Base-by-base conservation (phyloP, 1,284 basidiomycete species). In the Naganishia sp. region DNA sequence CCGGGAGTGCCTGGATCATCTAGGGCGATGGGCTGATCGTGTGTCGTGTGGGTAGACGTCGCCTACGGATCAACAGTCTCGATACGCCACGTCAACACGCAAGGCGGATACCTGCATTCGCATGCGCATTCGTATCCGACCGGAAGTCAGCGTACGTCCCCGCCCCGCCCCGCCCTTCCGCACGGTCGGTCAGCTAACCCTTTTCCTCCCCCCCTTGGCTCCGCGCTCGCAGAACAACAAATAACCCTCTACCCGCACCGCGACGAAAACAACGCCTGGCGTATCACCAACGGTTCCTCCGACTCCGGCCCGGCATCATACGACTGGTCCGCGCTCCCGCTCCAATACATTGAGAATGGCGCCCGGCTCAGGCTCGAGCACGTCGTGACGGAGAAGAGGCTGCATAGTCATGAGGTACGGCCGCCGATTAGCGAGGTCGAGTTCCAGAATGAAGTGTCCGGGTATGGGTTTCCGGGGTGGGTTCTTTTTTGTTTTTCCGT, bases 401-500 rank as follows among this genome's bases (percentile, higher is more conserved):
- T 99, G 5, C 96, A 99, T 82, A 94, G 91, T 55, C 96, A 99
- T 80, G 94, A 97, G 72, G 81, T 90, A 71, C 88, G 95, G 45
- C 92, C 96, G 3, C 94, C 94, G 16, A 87, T 99, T n/a, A 94
- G 91, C 55, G 95, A 99, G 67, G 93, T 96, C 63, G 96, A 99
- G 73, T 99, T 97, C 83, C 96, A 99, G 82, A 95, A 98, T 75
- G 96, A 99, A 78, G 94, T 98, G 0, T 95, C 94, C 1, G 93
- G 83, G 0, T 99, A 99, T 74, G 96, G 96, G 3, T 88, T 91
- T 81, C 81, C 87, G 1, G 89, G 87, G n/a, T 96, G 46, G 68
- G 73, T 69, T 16, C 25, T 28, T 28, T 18, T 10, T 6, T 16
- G 33, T 16, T 28, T 5, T 28, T 28, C 3, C 28, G 28, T 28